A percentile compares a stretch with the other conserved stretches of the same genome.
These are phyloP conservation scores for Ophiostoma perfectum DNA, from an alignment of 2,329 filamentous ascomycete species.

Conservation along the genomic window DNA sequence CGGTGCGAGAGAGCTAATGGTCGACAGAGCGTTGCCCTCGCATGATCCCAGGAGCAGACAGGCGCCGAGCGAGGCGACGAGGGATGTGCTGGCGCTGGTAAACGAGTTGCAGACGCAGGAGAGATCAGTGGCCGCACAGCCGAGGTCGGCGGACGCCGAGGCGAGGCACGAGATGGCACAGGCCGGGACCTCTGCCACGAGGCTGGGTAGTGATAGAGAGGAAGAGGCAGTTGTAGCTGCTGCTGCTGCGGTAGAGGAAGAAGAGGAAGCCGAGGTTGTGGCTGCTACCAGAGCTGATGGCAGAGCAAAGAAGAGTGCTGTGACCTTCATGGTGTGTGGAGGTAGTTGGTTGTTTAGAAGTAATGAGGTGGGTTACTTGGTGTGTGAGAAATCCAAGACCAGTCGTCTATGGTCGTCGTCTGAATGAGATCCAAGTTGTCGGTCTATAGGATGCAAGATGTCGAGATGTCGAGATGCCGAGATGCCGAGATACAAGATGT, in stretches of 20 bases:
- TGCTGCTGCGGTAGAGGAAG: background rate
- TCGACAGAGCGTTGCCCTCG: conserved; percentile 16
- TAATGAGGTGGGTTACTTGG: background rate
- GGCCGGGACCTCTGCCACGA: conserved; percentile 29
- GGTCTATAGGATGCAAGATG: too few species aligned
- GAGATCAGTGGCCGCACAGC: conserved; percentile 28
- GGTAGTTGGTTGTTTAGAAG: background rate
- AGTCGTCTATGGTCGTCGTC: too few species aligned
- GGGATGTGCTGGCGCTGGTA: conserved; percentile 21
- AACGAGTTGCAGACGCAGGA: conserved; percentile 27
- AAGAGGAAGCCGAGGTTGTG: background rate
- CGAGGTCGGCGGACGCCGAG: conserved; percentile 23
- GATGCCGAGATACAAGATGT: too few species aligned
- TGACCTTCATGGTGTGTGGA: conserved; percentile 4
- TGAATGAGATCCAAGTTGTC: too few species aligned
- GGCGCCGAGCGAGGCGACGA: conserved; percentile 25
- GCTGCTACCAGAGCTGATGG: background rate
- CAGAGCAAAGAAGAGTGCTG: conserved; percentile 1
- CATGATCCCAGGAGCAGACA: conserved; percentile 26
- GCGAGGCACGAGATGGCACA: conserved; percentile 30
- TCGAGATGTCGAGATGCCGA: too few species aligned
- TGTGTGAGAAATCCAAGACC: too few species aligned
- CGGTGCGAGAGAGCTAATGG: conserved; percentile 18
- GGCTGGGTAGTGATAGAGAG: conserved; percentile 22
- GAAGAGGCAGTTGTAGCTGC: conserved; percentile 5